Evolutionary conservation across 768 basidiomycete species (phyloP).

Genomic region (Russula griseocarnosa): DNA sequence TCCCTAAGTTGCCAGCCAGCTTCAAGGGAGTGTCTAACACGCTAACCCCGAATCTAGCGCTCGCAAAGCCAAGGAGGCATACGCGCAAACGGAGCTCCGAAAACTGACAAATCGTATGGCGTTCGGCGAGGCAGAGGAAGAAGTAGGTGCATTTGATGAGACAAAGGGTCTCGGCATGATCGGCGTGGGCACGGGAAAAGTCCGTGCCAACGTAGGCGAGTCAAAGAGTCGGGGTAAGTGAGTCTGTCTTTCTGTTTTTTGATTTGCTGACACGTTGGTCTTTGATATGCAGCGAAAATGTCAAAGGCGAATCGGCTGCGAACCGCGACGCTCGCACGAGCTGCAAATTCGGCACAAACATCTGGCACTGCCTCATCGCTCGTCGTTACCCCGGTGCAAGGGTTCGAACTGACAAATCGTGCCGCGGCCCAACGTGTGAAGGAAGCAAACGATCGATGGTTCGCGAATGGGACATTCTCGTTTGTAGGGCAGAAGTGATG

Average conservation of each 20-base stretch:
- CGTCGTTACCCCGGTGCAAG: conserved; percentile 95
- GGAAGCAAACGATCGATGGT: conserved; percentile 97
- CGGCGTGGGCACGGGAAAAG: conserved; percentile 79
- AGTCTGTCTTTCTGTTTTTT: conserved; percentile 12
- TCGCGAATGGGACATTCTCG: conserved; percentile 79
- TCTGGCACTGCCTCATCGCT: conserved; percentile 90
- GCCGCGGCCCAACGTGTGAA: conserved; percentile 84
- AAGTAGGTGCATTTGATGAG: conserved; percentile 94
- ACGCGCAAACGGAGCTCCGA: conserved; percentile 92
- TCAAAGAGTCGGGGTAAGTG: conserved; percentile 81
- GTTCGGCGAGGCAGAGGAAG: conserved; percentile 93
- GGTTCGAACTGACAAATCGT: conserved; percentile 93
- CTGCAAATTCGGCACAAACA: conserved; percentile 53
- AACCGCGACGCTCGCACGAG: conserved; percentile 75
- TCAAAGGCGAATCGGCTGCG: conserved; percentile 92
- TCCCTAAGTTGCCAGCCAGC: neutral
- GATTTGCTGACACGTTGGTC: conserved; percentile 6
- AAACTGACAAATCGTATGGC: conserved; percentile 96
- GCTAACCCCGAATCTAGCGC: conserved; percentile 49
- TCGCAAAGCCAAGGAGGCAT: conserved; percentile 97
- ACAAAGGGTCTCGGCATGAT: conserved; percentile 99
- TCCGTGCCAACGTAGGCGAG: conserved; percentile 83
- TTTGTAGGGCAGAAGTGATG: conserved; percentile 57
- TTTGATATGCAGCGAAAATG: conserved; percentile 70
- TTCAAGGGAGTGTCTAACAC: neutral